Evolutionary conservation across 1,139 yeast species (phyloP).

Genomic region (Lizanozyma gosingica): DNA sequence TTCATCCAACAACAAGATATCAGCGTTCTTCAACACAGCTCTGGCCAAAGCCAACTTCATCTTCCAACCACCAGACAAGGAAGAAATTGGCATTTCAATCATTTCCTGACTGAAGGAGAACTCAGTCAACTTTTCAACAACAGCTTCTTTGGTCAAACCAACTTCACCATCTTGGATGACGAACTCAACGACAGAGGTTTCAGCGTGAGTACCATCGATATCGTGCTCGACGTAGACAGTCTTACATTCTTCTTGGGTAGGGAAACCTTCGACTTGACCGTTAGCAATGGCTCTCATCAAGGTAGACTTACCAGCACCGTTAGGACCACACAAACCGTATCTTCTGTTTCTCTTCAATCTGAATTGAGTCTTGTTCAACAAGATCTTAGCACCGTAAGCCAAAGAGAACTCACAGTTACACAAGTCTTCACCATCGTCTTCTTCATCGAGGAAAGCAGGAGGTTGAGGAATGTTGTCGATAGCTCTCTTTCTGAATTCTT

Average conservation of each 20-base stretch:
- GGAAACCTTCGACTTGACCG: conserved; percentile 99
- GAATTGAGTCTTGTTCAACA: conserved; percentile 98
- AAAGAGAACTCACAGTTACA: conserved; percentile 99
- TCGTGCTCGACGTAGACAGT: conserved; percentile 99
- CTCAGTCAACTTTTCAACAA: conserved; percentile 68
- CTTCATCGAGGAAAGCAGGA: conserved; percentile 95
- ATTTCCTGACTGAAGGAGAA: conserved; percentile 89
- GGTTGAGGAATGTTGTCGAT: conserved; percentile 97
- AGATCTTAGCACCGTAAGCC: conserved; percentile 99
- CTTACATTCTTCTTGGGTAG: conserved; percentile 96
- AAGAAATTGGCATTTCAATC: conserved; percentile 87
- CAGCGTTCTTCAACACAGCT: conserved; percentile 98
- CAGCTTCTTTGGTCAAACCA: conserved; percentile 61
- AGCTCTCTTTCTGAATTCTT: conserved; percentile 92
- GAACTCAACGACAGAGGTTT: conserved; percentile 85
- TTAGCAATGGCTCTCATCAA: conserved; percentile 99
- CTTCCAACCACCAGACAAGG: conserved; percentile 99
- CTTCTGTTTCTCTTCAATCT: conserved; percentile 99
- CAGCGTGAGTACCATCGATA: conserved; percentile 96
- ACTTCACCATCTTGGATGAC: conserved; percentile 78
- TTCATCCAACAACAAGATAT: conserved; percentile 95
- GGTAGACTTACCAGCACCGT: conserved; percentile 99
- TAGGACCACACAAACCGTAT: conserved; percentile 99
- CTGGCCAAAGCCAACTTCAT: conserved; percentile 99
- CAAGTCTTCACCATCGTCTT: conserved; percentile 99